Percentiles rank a stretch among this genome's conserved stretches.
Evolutionary conservation across 108 stramenopile species (phyloP).

Genomic region (Fragilaria radians): DNA sequence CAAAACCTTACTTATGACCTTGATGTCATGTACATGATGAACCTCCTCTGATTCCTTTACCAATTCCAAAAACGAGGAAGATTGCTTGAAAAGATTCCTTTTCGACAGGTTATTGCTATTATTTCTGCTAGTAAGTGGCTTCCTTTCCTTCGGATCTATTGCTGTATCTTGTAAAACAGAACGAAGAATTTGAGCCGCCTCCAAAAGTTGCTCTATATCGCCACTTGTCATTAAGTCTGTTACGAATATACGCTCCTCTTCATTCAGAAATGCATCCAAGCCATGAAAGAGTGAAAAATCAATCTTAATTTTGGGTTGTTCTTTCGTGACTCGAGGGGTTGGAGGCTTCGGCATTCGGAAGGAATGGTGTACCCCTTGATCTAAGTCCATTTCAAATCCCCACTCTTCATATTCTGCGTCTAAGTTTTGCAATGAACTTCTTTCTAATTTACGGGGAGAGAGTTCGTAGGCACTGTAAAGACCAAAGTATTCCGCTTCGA

Average conservation of each 20-base stretch:
- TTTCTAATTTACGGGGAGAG: not conserved
- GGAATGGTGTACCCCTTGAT: constrained; percentile 1
- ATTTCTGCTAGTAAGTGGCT: not conserved
- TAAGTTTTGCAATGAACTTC: constrained; percentile 8
- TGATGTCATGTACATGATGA: not conserved
- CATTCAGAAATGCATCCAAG: constrained; percentile 58
- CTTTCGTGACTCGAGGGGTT: not conserved
- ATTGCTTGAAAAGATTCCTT: not conserved
- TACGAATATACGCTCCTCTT: constrained; percentile 62
- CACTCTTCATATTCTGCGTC: constrained; percentile 20
- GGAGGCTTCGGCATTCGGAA: not conserved
- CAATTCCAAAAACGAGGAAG: constrained; percentile 18
- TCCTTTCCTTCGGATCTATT: not conserved
- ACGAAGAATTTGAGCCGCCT: constrained; percentile 68
- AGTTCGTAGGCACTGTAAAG: not conserved
- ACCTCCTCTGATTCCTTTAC: constrained; percentile 22
- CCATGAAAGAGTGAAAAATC: constrained; percentile 72
- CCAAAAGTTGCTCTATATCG: constrained; percentile 40
- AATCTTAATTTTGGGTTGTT: constrained; percentile 9
- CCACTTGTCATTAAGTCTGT: constrained; percentile 58
- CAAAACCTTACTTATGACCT: not conserved
- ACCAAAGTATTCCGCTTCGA: not conserved
- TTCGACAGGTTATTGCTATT: not conserved
- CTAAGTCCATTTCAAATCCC: constrained; percentile 32
- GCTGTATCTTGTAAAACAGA: constrained; percentile 27